Conservation (phyloP, 306 rosid genomes). For the Vachellia pachyceras region DNA sequence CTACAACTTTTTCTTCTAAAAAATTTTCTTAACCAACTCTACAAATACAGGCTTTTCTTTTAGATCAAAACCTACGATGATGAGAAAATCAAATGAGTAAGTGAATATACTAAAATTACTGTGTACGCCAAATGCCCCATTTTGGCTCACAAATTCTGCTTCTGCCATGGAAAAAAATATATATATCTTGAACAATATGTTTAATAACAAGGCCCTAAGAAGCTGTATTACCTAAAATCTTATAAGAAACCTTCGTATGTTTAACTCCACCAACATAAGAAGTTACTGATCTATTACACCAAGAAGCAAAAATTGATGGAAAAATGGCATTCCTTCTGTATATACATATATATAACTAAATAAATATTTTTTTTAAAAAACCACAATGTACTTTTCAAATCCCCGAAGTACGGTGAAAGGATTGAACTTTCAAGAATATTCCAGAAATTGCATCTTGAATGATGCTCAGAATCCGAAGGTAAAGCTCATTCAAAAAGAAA, state of each 20-base stretch:
- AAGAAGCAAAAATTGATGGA: not conserved
- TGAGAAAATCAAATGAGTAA: slow-evolving; percentile 30
- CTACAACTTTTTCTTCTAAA: slow-evolving; percentile 30
- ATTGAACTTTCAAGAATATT: slow-evolving; percentile 20
- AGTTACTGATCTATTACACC: slow-evolving; percentile 34
- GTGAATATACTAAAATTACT: not conserved
- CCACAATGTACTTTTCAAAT: not conserved
- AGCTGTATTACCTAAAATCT: slow-evolving; percentile 5
- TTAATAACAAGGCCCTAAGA: not conserved
- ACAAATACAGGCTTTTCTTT: not conserved
- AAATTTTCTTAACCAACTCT: not conserved
- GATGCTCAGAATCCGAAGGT: not conserved
- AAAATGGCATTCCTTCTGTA: not conserved
- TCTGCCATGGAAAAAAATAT: not conserved
- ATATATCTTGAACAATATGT: not conserved
- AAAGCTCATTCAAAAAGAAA: no score
- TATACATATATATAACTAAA: no score
- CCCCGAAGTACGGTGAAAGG: not conserved
- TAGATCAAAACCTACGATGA: slow-evolving; percentile 43
- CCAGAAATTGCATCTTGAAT: slow-evolving; percentile 5
- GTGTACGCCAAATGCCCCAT: slow-evolving; percentile 3
- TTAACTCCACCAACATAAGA: not conserved
- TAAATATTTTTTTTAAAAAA: not conserved
- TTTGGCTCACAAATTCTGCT: slow-evolving; percentile 1
- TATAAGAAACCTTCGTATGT: not conserved